Evolutionary conservation across 2,329 filamentous ascomycete genomes (phyloP).

Genomic region (Fusarium sp.): DNA sequence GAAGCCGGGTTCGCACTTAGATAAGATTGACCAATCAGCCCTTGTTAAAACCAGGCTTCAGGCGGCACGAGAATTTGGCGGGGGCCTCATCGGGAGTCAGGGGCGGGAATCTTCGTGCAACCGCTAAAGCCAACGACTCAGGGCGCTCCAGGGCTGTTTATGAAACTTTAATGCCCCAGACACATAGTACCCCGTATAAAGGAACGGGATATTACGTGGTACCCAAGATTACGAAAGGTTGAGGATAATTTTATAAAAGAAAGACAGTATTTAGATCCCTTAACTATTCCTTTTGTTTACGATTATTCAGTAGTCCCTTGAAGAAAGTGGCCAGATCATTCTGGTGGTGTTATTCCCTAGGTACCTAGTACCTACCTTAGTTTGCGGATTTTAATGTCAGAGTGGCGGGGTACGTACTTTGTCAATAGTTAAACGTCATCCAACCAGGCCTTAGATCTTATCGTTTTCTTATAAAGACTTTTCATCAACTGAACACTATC

Average conservation of each 20-base stretch:
- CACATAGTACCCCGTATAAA: neutral
- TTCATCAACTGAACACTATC: slow-evolving; percentile 12
- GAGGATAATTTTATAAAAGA: no score
- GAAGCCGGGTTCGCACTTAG: slow-evolving; percentile 21
- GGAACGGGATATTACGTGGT: no score
- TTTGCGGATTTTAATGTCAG: neutral
- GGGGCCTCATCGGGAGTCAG: slow-evolving; percentile 38
- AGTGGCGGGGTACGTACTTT: slow-evolving; percentile 28
- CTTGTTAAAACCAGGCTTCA: slow-evolving; percentile 12
- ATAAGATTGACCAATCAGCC: slow-evolving; percentile 32
- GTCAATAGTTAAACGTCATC: slow-evolving; percentile 26
- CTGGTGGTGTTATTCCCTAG: neutral
- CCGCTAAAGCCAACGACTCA: slow-evolving; percentile 33
- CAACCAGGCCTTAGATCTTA: slow-evolving; percentile 25
- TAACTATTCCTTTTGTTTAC: neutral
- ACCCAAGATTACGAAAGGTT: neutral
- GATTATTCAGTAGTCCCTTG: neutral
- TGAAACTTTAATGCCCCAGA: slow-evolving; percentile 2
- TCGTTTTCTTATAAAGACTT: slow-evolving; percentile 15
- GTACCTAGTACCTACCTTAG: no score
- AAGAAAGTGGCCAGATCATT: neutral
- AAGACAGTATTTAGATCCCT: no score
- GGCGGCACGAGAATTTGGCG: slow-evolving; percentile 37
- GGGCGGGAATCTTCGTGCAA: slow-evolving; percentile 28
- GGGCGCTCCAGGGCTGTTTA: neutral